These are phyloP conservation scores for Globisporangium viniferum DNA, from an alignment of 352 stramenopile genomes.

Conservation along the genomic window DNA sequence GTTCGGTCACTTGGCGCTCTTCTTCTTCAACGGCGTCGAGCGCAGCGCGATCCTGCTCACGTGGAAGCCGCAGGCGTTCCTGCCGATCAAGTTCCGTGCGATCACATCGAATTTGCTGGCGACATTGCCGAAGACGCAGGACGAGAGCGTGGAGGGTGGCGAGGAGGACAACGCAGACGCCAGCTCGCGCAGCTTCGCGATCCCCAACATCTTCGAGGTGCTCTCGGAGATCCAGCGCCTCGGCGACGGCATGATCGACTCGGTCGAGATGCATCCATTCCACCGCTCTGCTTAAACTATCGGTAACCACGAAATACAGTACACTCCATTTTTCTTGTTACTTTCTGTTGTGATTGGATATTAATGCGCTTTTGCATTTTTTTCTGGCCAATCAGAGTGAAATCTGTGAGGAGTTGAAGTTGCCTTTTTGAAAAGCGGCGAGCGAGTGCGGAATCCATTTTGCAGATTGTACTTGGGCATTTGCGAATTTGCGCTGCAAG, in stretches of 20 bases:
- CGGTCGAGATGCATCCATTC: constrained; percentile 56
- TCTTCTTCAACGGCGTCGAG: constrained; percentile 77
- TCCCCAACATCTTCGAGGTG: constrained; percentile 79
- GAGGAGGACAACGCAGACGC: constrained; percentile 18
- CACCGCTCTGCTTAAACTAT: constrained; percentile 6
- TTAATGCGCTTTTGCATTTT: neutral
- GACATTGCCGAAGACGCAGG: constrained; percentile 35
- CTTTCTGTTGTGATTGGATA: neutral
- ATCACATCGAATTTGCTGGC: constrained; percentile 64
- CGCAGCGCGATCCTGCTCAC: constrained; percentile 62
- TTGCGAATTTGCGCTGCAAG: neutral
- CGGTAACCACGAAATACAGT: constrained; percentile 1
- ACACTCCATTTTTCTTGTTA: constrained; percentile 1
- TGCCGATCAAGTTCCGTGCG: constrained; percentile 79
- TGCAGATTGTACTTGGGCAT: neutral
- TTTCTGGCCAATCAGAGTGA: neutral
- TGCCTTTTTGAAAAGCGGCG: neutral
- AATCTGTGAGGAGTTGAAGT: neutral
- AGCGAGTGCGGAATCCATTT: neutral
- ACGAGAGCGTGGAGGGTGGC: constrained; percentile 19
- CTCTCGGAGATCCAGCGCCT: constrained; percentile 73
- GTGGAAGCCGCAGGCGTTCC: constrained; percentile 79
- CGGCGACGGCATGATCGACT: constrained; percentile 56
- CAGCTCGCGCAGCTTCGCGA: constrained; percentile 32
- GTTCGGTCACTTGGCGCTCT: constrained; percentile 70